A percentile compares a stretch with the other conserved stretches of the same genome.
phyloP scores from a whole-genome alignment of 2,329 filamentous ascomycete species.

The Fusarium mundagurra region DNA sequence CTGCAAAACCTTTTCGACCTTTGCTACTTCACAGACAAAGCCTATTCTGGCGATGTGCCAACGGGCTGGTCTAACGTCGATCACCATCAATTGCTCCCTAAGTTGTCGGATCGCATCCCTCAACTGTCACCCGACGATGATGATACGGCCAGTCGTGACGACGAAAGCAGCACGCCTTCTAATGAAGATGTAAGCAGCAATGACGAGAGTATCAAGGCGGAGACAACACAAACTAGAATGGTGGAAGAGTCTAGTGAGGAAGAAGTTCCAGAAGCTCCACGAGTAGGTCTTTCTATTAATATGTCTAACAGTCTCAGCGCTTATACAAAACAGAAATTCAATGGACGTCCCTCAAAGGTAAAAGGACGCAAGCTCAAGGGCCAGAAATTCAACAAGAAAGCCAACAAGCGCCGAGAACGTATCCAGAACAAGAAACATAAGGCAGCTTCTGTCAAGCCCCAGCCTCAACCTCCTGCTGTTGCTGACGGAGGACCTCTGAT shows the following conservation, averaged over 20 bases:
- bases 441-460: constrained; percentile 45
- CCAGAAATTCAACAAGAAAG: constrained; percentile 60
- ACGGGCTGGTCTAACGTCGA: constrained; percentile 74
- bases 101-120: constrained; percentile 58
- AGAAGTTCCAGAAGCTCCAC: constrained; percentile 47
- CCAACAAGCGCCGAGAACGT: constrained; percentile 59
- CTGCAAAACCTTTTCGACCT: constrained; percentile 82
- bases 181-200: constrained; percentile 64
- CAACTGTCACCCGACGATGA: constrained; percentile 55
- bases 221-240: constrained; percentile 61
- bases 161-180: constrained; percentile 58
- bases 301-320: background rate
- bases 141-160: constrained; percentile 60
- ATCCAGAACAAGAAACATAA: constrained; percentile 53
- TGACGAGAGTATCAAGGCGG: constrained; percentile 56
- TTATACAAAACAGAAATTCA: constrained; percentile 23
- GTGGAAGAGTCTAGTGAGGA: constrained; percentile 68
- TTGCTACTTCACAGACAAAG: constrained; percentile 67
- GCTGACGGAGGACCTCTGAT: constrained; percentile 71
- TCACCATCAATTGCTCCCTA: constrained; percentile 67
- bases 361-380: constrained; percentile 60
- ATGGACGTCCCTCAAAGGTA: constrained; percentile 42
- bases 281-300: constrained; percentile 36
- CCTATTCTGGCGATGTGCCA: constrained; percentile 67
- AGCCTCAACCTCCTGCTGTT: constrained; percentile 51